Conservation (phyloP, 305 asterid species). For the Solanum hybrid region DNA sequence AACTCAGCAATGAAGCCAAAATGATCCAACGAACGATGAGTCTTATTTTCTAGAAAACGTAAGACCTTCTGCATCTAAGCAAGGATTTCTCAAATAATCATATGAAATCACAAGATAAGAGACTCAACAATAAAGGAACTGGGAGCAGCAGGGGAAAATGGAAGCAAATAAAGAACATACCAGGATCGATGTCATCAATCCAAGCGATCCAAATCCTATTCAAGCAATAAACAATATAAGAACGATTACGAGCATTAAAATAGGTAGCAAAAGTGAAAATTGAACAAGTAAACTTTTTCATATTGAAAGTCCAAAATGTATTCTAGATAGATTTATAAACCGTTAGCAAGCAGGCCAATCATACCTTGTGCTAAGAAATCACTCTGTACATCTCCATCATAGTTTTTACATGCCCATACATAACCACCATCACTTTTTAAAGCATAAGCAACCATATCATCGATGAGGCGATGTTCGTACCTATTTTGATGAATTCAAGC, state of each 20-base stretch:
- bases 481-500: slow-evolving; percentile 20
- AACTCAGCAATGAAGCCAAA: not conserved
- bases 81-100: not conserved
- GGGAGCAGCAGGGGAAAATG: not conserved
- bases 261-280: not conserved
- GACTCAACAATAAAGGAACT: not conserved
- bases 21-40: not conserved
- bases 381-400: slow-evolving; percentile 93
- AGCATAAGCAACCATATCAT: slow-evolving; percentile 98
- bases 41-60: not conserved
- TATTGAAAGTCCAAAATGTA: not conserved
- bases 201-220: slow-evolving; percentile 93
- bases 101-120: not conserved
- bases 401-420: slow-evolving; percentile 98
- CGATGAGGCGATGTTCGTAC: slow-evolving; percentile 97
- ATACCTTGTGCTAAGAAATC: slow-evolving; percentile 89
- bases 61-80: not conserved
- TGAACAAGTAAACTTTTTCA: not conserved
- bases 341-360: not conserved
- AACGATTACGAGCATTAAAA: not conserved
- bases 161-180: slow-evolving; percentile 26
- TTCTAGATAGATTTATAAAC: not conserved
- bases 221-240: slow-evolving; percentile 2
- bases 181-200: slow-evolving; percentile 80
- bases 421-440: slow-evolving; percentile 93